Percentiles rank a stretch among this genome's conserved stretches.
Evolutionary conservation across 805 yeast genomes (phyloP).

Genomic region (Cyberlindnera saturnus): DNA sequence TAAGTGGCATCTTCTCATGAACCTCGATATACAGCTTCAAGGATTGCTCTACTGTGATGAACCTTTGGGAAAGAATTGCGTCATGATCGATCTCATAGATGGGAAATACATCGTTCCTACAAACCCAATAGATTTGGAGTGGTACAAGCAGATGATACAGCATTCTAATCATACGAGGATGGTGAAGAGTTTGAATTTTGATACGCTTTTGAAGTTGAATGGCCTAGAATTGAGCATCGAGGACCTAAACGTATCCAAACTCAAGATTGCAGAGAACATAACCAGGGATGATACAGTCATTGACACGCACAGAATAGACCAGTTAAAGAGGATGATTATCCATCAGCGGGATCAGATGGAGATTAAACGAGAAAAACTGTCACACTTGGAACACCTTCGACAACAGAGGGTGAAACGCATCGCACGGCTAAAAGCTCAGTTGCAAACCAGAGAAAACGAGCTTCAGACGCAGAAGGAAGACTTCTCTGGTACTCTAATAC

Average conservation of each 20-base stretch:
- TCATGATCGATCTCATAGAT: constrained; percentile 8
- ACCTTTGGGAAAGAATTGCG: constrained; percentile 3
- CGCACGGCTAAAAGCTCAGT: neutral
- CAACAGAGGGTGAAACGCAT: constrained; percentile 5
- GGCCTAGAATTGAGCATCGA: constrained; percentile 31
- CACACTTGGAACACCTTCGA: constrained; percentile 9
- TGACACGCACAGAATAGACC: constrained; percentile 3
- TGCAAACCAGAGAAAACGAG: neutral
- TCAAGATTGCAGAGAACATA: constrained; percentile 9
- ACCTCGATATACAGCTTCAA: constrained; percentile 4
- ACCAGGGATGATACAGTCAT: neutral
- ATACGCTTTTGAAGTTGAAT: constrained; percentile 36
- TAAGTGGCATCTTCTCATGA: constrained; percentile 5
- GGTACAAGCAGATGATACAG: constrained; percentile 8
- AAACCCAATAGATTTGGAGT: constrained; percentile 2
- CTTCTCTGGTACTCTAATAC: constrained; percentile 7
- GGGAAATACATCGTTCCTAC: constrained; percentile 14
- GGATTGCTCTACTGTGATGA: constrained; percentile 4
- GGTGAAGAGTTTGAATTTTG: constrained; percentile 26
- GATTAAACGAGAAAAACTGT: constrained; percentile 3
- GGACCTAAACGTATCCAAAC: constrained; percentile 25
- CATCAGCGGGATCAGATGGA: constrained; percentile 2
- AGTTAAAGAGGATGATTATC: constrained; percentile 3
- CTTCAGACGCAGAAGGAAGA: constrained; percentile 9
- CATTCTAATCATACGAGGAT: neutral